Conservation (phyloP, 106 monocot species). For the Apostasia ramifera region DNA sequence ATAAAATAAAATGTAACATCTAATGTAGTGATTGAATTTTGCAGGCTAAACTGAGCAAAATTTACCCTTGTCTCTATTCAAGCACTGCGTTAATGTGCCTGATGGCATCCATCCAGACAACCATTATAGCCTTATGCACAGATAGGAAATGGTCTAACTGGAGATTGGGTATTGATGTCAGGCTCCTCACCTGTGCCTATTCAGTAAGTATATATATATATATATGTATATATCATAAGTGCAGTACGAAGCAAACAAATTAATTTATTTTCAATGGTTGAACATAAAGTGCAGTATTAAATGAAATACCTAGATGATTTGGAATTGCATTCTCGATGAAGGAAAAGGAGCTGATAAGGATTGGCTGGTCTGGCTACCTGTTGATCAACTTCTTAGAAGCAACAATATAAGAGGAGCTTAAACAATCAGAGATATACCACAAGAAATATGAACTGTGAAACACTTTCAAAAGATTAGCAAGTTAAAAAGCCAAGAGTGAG, state of each 20-base stretch:
- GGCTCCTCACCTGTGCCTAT: slow-evolving; percentile 21
- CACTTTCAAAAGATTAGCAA: too few relatives aligned
- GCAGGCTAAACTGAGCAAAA: slow-evolving; percentile 25
- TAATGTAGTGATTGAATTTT: not conserved
- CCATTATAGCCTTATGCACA: slow-evolving; percentile 3
- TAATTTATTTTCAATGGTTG: not conserved
- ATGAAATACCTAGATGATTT: too few relatives aligned
- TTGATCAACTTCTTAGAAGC: too few relatives aligned
- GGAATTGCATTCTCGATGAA: too few relatives aligned
- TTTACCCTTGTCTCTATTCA: slow-evolving; percentile 30
- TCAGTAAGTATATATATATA: slow-evolving; percentile 10
- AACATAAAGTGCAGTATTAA: not conserved
- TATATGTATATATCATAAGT: not conserved
- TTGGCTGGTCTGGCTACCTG: too few relatives aligned
- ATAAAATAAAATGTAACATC: not conserved
- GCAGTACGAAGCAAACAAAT: not conserved
- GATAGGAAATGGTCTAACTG: slow-evolving; percentile 15
- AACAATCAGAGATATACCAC: too few relatives aligned
- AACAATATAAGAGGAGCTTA: too few relatives aligned
- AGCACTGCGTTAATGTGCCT: slow-evolving; percentile 22
- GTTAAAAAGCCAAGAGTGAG: too few relatives aligned
- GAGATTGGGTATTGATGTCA: slow-evolving; percentile 23
- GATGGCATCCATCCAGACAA: slow-evolving; percentile 20
- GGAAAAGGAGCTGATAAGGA: too few relatives aligned
- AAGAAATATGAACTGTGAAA: too few relatives aligned